phyloP scores from a whole-genome alignment of 257 asterid genomes.

The Gentiana macrophylla region DNA sequence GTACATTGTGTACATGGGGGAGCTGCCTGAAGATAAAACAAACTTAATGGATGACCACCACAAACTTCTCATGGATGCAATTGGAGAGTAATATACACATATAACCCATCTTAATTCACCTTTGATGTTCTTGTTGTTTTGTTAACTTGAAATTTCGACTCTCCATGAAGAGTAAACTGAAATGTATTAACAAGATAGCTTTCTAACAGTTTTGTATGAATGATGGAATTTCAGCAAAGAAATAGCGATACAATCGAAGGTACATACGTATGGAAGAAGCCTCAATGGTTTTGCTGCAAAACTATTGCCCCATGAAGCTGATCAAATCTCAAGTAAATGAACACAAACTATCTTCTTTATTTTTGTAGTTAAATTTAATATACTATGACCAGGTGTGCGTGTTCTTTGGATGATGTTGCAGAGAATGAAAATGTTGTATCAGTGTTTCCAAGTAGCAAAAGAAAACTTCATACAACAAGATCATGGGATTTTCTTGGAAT shows the following conservation, averaged over 20 bases:
- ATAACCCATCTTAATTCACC: too few species aligned
- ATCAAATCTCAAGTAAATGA: conserved; percentile 28
- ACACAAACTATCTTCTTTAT: neutral
- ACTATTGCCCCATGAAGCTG: conserved; percentile 56
- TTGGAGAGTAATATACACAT: conserved; percentile 45
- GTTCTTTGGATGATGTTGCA: too few species aligned
- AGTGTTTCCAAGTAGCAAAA: too few species aligned
- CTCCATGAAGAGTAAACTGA: neutral
- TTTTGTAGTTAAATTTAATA: too few species aligned
- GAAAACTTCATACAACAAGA: too few species aligned
- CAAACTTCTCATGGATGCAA: conserved; percentile 37
- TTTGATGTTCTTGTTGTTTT: too few species aligned
- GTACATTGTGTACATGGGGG: conserved; percentile 88
- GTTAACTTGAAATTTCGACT: too few species aligned
- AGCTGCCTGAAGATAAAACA: conserved; percentile 23
- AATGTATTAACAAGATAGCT: too few species aligned
- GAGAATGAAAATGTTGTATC: too few species aligned
- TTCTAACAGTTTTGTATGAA: neutral
- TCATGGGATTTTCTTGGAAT: too few species aligned
- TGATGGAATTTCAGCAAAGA: conserved; percentile 29
- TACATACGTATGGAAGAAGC: conserved; percentile 57
- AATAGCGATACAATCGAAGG: conserved; percentile 39
- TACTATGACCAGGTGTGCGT: too few species aligned
- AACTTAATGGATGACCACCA: conserved; percentile 30
- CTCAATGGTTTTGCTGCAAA: conserved; percentile 72